Evolutionary conservation across 1,284 basidiomycete species (phyloP), one percentile per base, ranked within the genome.

Genomic region (Erythrobasidium hasegawianum): DNA sequence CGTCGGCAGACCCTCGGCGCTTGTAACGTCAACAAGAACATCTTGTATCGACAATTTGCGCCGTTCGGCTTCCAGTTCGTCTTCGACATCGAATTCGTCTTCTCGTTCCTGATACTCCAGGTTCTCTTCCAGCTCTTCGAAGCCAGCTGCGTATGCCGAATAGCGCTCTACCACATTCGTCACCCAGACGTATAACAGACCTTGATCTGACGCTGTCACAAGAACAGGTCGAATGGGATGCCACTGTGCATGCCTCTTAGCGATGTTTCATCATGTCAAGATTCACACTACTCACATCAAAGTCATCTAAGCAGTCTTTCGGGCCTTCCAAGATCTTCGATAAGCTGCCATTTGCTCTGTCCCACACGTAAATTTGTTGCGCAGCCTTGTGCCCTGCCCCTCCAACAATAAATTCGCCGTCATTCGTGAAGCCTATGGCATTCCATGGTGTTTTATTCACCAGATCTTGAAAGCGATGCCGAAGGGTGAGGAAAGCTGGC

Each of bases 321-420:
- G 96, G 95, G 0, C 96, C 96, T 73, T 97, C 95, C 33, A 98
- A 79, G 11, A 95, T 87, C 72, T 86, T 93, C 4, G 87, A 85
- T 69, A 98, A 85, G 54, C 87, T 87, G 0, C 94, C 94, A 56
- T 90, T 88, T 64, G 89, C 85, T 16, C 93, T 84, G 78, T 98
- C 94, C 95, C 95, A 99, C 33, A 99, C 87, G 76, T 96, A 97
- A 41, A 99, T 90, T 74, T 96, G 95, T 77, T 98, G 96, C 0
- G 87, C 84, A 4, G 72, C 73, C 27, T 71, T 73, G 47, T 68
- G 59, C 11, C 59, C 66, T 2, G 59, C 60, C 22, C 67, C 67
- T 26, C 60, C 62, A 69, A 93, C 89, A 8, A 98, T 84, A 85
- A 93, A 97, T 76, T 98, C 94, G 9, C 90, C 90, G 72, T 96